Evolutionary conservation across 2,329 filamentous ascomycete genomes (phyloP).

Genomic region (Dactylella cylindrospora): DNA sequence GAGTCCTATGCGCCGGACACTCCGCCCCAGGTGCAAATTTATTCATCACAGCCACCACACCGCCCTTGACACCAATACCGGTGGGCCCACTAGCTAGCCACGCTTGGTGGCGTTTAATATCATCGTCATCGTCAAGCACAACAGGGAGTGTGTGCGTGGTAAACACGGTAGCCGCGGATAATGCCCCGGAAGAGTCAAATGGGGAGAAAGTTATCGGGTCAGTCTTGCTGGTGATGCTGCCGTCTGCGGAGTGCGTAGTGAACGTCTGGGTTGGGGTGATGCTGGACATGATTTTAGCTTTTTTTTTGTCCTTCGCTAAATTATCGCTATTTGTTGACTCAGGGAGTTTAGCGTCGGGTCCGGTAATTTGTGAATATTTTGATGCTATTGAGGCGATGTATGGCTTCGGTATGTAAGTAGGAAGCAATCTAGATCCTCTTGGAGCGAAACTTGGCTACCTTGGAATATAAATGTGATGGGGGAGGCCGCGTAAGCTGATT

Average conservation of each 20-base stretch:
- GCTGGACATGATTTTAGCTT: constrained; percentile 1
- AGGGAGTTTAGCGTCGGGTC: not conserved
- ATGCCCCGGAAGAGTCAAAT: constrained; percentile 12
- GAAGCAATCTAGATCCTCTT: no score
- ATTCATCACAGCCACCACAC: constrained; percentile 56
- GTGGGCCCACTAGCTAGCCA: constrained; percentile 11
- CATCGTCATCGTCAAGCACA: constrained; percentile 6
- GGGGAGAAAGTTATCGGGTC: constrained; percentile 5
- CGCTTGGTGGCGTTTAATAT: constrained; percentile 14
- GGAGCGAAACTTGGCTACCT: not conserved
- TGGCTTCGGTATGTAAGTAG: no score
- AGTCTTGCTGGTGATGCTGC: constrained; percentile 4
- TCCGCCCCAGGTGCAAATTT: constrained; percentile 56
- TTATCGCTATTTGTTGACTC: not conserved
- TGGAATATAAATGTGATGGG: not conserved
- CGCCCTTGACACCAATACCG: constrained; percentile 47
- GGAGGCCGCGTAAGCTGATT: constrained; percentile 5
- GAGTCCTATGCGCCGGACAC: constrained; percentile 59
- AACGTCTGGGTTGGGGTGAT: constrained; percentile 31
- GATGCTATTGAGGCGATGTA: no score
- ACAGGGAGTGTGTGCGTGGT: constrained; percentile 29
- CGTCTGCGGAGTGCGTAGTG: constrained; percentile 11
- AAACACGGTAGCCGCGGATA: constrained; percentile 13
- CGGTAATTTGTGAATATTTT: no score
- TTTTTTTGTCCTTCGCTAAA: not conserved